phyloP scores from a whole-genome alignment of 1,284 basidiomycete genomes.

The Phellopilus nigrolimitatus region DNA sequence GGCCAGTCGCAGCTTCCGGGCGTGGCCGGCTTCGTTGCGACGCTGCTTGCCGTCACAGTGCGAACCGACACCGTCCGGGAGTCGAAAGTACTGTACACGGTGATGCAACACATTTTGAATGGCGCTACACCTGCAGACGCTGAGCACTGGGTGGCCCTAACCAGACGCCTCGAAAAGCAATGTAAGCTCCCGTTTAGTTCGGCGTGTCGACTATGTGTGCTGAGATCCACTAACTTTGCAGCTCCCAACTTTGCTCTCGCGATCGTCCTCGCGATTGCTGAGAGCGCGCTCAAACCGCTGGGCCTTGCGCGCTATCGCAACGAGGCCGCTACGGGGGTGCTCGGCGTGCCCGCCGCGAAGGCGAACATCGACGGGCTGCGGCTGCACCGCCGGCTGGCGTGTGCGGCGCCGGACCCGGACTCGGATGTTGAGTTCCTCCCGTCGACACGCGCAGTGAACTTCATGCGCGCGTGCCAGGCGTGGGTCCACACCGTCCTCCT shows the following conservation, averaged over 20 bases:
- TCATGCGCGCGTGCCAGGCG: conserved; percentile 80
- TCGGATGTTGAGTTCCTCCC: conserved; percentile 84
- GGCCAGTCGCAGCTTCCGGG: conserved; percentile 22
- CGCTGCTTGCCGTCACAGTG: conserved; percentile 35
- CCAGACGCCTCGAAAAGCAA: conserved; percentile 53
- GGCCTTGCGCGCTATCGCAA: conserved; percentile 83
- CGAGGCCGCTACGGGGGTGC: conserved; percentile 77
- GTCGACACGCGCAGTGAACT: conserved; percentile 82
- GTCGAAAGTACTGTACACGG: conserved; percentile 51
- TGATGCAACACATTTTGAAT: conserved; percentile 58
- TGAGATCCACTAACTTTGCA: conserved; percentile 29
- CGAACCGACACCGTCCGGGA: conserved; percentile 47
- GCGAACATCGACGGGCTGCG: conserved; percentile 68
- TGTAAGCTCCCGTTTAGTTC: conserved; percentile 37
- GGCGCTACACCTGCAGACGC: conserved; percentile 61
- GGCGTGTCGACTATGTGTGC: not conserved
- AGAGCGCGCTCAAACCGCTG: conserved; percentile 62
- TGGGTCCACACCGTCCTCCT: conserved; percentile 51
- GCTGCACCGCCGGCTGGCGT: conserved; percentile 67
- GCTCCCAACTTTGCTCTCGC: conserved; percentile 66
- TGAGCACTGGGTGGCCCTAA: conserved; percentile 72
- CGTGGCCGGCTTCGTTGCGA: conserved; percentile 39
- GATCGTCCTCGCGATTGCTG: conserved; percentile 59
- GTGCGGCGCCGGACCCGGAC: conserved; percentile 73
- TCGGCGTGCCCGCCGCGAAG: conserved; percentile 61